These are phyloP conservation scores for Scolecobasidium constrictum DNA, from an alignment of 2,329 filamentous ascomycete genomes.

Conservation along the genomic window DNA sequence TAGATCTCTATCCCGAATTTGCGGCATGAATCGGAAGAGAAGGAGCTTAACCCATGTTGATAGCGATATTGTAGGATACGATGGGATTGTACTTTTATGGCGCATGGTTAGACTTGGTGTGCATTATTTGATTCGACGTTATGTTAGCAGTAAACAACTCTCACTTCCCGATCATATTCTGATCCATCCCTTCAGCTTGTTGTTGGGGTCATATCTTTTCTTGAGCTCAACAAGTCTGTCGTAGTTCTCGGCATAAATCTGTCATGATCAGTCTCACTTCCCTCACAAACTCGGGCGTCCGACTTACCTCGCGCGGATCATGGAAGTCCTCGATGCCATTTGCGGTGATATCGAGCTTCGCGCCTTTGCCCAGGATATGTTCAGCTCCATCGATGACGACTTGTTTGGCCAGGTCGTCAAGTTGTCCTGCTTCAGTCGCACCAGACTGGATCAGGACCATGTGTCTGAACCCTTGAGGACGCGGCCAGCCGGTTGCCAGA, in stretches of 20 bases:
- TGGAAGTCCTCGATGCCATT: conserved; percentile 5
- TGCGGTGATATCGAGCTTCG: background rate
- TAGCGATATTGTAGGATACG: no score
- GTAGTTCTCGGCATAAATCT: background rate
- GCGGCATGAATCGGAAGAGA: no score
- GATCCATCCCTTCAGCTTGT: background rate
- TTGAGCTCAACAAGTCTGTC: background rate
- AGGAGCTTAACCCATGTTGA: no score
- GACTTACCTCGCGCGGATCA: conserved; percentile 3
- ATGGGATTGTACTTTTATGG: no score
- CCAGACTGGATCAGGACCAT: conserved; percentile 5
- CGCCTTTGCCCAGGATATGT: background rate
- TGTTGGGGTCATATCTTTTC: background rate
- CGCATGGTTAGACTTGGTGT: no score
- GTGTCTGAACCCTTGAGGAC: conserved; percentile 6
- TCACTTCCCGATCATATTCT: background rate
- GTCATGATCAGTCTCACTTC: background rate
- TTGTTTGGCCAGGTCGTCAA: conserved; percentile 2
- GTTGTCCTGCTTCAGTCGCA: background rate
- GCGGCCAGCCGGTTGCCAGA: conserved; percentile 4
- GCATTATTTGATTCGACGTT: no score
- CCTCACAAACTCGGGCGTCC: background rate
- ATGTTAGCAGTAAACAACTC: no score
- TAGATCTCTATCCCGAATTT: conserved; percentile 22
- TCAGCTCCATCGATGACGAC: background rate